These are phyloP conservation scores for Colletotrichum sp. DNA, from an alignment of 2,329 filamentous ascomycete genomes.

Conservation along the genomic window DNA sequence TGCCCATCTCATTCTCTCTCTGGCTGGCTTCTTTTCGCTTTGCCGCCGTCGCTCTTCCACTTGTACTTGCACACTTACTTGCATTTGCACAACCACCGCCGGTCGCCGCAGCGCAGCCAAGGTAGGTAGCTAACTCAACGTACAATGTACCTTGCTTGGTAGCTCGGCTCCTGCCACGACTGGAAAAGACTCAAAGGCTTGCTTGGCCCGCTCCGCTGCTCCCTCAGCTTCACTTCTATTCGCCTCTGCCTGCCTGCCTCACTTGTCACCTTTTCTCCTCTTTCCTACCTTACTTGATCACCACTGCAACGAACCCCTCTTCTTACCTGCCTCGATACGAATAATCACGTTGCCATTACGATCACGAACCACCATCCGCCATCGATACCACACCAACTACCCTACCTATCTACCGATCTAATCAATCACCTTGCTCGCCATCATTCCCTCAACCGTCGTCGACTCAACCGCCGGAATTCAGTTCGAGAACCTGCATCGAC, in stretches of 20 bases:
- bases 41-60: constrained; percentile 1
- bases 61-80: background rate
- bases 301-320: background rate
- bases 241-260: background rate
- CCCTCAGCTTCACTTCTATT: background rate
- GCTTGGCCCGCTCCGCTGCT: background rate
- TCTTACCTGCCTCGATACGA: background rate
- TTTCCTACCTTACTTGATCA: background rate
- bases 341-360: background rate
- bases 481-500: background rate
- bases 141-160: background rate
- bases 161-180: constrained; percentile 5
- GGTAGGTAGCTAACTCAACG: background rate
- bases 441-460: background rate
- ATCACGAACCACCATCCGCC: background rate
- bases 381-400: background rate
- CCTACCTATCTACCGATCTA: too few relatives aligned
- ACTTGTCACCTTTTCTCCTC: background rate
- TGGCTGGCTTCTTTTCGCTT: constrained; percentile 4
- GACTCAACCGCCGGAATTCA: background rate
- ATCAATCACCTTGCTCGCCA: background rate
- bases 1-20: background rate
- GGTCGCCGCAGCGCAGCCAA: background rate
- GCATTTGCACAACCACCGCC: background rate
- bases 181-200: constrained; percentile 15